Conservation (phyloP, 306 rosid genomes). For the Cucurbita argyrosperma region DNA sequence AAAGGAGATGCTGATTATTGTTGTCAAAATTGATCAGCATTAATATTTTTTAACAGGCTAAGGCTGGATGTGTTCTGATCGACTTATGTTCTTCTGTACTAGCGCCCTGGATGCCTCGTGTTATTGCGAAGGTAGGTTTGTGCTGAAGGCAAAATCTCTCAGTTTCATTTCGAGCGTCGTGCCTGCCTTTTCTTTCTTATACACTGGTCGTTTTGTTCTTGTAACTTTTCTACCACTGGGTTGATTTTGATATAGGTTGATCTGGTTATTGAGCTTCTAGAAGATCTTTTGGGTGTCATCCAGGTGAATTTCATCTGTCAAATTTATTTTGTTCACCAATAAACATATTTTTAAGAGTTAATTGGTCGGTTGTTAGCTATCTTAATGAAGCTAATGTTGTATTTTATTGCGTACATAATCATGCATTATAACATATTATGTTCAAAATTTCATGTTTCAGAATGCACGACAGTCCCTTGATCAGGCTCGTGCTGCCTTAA, state of each 20-base stretch:
- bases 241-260: slow-evolving; percentile 48
- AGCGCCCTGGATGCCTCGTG: slow-evolving; percentile 80
- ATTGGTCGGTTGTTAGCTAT: neutral
- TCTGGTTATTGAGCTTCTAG: slow-evolving; percentile 78
- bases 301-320: slow-evolving; percentile 32
- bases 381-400: neutral
- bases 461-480: slow-evolving; percentile 41
- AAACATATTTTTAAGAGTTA: neutral
- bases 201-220: slow-evolving; percentile 3
- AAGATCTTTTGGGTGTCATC: slow-evolving; percentile 80
- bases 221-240: slow-evolving; percentile 11
- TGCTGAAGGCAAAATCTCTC: neutral
- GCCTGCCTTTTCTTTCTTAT: neutral
- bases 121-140: slow-evolving; percentile 59
- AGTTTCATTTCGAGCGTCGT: slow-evolving; percentile 5
- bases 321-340: neutral
- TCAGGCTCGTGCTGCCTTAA: slow-evolving; percentile 73
- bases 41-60: slow-evolving; percentile 36
- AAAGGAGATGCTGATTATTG: neutral
- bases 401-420: neutral
- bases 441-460: slow-evolving; percentile 22
- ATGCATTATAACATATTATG: neutral
- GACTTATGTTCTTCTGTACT: slow-evolving; percentile 69
- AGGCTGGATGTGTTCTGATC: slow-evolving; percentile 82
- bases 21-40: slow-evolving; percentile 7